Evolutionary conservation across 176 grass and related monocot species (phyloP).

Genomic region (Carex kokanica): DNA sequence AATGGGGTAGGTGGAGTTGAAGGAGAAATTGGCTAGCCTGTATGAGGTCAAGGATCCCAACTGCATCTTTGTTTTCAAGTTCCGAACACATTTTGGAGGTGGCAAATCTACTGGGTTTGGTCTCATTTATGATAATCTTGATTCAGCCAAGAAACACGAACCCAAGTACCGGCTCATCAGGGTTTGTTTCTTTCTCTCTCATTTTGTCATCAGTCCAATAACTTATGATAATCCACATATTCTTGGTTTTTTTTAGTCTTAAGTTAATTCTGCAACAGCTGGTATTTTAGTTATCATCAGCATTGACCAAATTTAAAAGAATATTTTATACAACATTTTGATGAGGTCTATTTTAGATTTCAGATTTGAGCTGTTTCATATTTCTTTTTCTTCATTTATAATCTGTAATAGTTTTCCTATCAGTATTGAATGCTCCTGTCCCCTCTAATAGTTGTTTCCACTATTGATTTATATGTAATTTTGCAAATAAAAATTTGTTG

Average conservation of each 20-base stretch:
- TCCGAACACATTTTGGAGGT: slow-evolving; percentile 92
- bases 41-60: slow-evolving; percentile 82
- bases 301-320: not conserved
- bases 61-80: slow-evolving; percentile 98
- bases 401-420: not conserved
- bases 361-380: not conserved
- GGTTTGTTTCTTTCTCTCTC: slow-evolving; percentile 33
- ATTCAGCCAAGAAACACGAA: slow-evolving; percentile 85
- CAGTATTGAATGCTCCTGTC: not conserved
- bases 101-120: slow-evolving; percentile 93
- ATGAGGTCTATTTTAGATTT: not conserved
- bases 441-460: not conserved
- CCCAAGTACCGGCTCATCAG: slow-evolving; percentile 97
- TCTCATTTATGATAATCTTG: slow-evolving; percentile 83
- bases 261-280: not conserved
- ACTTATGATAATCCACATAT: not conserved
- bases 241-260: not conserved
- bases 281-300: not conserved
- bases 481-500: not conserved
- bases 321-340: not conserved
- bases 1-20: slow-evolving; percentile 59
- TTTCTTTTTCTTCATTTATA: not conserved
- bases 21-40: slow-evolving; percentile 53
- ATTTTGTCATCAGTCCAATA: not conserved
- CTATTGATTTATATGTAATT: not conserved